These are phyloP conservation scores for Phytophthora colocasiae DNA, from an alignment of 352 stramenopile species.

Conservation along the genomic window DNA sequence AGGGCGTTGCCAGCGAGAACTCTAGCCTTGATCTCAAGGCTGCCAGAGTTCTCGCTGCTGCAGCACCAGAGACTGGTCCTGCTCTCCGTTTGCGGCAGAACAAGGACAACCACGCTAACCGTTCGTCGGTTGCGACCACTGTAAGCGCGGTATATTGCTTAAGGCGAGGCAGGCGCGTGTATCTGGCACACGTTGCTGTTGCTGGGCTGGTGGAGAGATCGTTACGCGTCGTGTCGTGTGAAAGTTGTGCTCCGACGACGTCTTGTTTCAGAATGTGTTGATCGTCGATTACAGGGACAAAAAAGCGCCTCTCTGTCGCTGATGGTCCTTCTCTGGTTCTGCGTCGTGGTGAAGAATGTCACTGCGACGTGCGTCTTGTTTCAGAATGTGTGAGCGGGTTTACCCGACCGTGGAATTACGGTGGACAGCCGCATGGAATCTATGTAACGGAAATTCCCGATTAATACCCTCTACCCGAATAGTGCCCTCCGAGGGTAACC, in stretches of 20 bases:
- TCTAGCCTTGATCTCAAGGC: too few relatives aligned
- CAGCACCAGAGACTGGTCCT: neutral
- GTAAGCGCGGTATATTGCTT: slow-evolving; percentile 22
- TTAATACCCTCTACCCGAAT: too few relatives aligned
- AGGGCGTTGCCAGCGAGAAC: too few relatives aligned
- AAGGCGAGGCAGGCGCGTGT: slow-evolving; percentile 18
- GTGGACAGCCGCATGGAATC: neutral
- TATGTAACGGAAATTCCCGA: too few relatives aligned
- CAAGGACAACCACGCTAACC: neutral
- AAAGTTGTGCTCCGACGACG: neutral
- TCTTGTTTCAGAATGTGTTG: slow-evolving; percentile 14
- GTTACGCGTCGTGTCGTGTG: neutral
- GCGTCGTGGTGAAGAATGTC: slow-evolving; percentile 1
- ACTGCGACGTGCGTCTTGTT: slow-evolving; percentile 15
- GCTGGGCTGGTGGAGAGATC: neutral
- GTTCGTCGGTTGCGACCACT: neutral
- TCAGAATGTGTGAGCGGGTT: slow-evolving; percentile 5
- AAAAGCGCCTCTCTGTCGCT: neutral
- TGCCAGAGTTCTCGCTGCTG: neutral
- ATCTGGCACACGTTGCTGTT: slow-evolving; percentile 16
- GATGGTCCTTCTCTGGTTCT: slow-evolving; percentile 14
- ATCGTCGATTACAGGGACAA: slow-evolving; percentile 9
- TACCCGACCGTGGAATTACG: neutral
- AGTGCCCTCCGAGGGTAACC: too few relatives aligned
- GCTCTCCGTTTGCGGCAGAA: neutral